phyloP scores from a whole-genome alignment of 352 stramenopile genomes.

The Globisporangium emineosum region DNA sequence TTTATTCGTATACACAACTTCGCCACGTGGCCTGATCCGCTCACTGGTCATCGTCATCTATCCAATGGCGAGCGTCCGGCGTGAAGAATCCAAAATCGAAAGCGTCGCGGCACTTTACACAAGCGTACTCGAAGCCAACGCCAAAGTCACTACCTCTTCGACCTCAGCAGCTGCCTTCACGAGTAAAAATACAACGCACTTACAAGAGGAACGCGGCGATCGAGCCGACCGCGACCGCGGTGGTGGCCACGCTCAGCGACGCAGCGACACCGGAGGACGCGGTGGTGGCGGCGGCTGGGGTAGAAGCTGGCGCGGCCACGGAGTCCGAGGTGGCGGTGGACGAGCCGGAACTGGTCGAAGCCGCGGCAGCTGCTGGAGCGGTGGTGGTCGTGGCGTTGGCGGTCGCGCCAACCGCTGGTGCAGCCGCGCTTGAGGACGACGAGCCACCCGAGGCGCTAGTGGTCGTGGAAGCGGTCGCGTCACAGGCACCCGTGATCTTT shows the following conservation, averaged over 20 bases:
- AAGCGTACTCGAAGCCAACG: background rate
- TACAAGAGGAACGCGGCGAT: conserved; percentile 11
- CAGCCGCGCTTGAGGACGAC: background rate
- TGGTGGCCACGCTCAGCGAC: conserved; percentile 9
- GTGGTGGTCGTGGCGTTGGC: background rate
- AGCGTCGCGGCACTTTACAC: background rate
- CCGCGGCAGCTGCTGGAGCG: background rate
- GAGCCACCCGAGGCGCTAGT: background rate
- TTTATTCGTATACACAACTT: background rate
- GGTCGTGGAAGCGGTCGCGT: background rate
- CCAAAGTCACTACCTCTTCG: background rate
- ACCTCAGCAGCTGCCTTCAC: background rate
- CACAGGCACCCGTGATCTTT: conserved; percentile 5
- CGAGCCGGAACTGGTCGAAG: conserved; percentile 3
- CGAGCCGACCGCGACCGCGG: conserved; percentile 5
- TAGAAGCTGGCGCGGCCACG: background rate
- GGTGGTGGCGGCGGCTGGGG: background rate
- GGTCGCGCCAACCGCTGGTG: background rate
- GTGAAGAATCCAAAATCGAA: background rate
- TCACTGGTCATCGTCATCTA: background rate
- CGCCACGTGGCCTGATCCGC: background rate
- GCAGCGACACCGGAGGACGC: background rate
- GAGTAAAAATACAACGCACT: background rate
- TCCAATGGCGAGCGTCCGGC: background rate
- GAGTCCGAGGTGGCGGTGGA: background rate